Evolutionary conservation across 2,329 filamentous ascomycete species (phyloP).

Genomic region (Fusarium goolgardi): DNA sequence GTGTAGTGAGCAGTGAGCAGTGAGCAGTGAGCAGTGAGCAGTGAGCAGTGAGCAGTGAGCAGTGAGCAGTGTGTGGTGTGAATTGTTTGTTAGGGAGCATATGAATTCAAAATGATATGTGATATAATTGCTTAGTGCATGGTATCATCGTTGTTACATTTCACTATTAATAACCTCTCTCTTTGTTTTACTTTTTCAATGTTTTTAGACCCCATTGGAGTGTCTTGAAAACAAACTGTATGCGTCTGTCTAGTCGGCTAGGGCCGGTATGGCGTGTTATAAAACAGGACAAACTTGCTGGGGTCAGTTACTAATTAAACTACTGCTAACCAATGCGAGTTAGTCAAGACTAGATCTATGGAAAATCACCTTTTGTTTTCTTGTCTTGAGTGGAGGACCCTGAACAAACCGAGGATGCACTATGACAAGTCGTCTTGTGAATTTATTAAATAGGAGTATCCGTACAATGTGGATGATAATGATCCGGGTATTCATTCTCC

Average conservation of each 20-base stretch:
- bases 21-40: too few species aligned
- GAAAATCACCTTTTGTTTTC: conserved; percentile 33
- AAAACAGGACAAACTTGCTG: conserved; percentile 5
- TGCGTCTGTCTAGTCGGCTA: background rate
- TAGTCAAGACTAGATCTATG: background rate
- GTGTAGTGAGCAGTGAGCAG: too few species aligned
- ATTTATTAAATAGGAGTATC: background rate
- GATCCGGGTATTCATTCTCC: conserved; percentile 14
- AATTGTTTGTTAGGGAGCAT: background rate
- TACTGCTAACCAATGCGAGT: background rate
- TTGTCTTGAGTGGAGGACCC: conserved; percentile 6
- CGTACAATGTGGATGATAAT: background rate
- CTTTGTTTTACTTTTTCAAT: background rate
- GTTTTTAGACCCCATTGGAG: background rate
- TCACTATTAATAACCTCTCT: background rate
- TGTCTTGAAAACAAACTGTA: background rate
- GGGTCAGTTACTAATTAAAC: background rate
- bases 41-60: too few species aligned
- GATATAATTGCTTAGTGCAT: background rate
- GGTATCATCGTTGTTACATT: background rate
- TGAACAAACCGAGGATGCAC: conserved; percentile 39
- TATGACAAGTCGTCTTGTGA: background rate
- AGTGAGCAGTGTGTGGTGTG: background rate
- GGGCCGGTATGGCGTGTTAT: conserved; percentile 32
- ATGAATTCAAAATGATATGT: background rate